A percentile compares a stretch with the other conserved stretches of the same genome.
Evolutionary conservation across 805 yeast species (phyloP).

Genomic region (Torulaspora franciscae): DNA sequence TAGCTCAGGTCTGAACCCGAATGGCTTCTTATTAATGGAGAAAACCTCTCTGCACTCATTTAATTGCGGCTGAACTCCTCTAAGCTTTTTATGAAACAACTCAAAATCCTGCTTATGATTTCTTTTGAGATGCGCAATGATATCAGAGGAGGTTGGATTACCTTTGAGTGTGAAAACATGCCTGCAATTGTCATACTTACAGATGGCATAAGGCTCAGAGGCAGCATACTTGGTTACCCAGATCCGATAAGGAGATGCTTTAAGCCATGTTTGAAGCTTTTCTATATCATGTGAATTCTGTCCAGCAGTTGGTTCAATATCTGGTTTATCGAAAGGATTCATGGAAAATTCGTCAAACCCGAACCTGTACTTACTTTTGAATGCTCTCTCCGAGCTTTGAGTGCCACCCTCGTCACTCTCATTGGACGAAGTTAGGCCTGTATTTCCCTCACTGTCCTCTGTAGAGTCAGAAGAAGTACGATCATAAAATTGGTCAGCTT

Average conservation of each 20-base stretch:
- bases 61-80: conserved; percentile 9
- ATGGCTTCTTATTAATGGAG: conserved; percentile 9
- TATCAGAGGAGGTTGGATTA: conserved; percentile 14
- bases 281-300: conserved; percentile 4
- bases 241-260: conserved; percentile 14
- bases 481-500: conserved; percentile 2
- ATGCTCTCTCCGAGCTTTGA: conserved; percentile 1
- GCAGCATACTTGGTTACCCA: conserved; percentile 17
- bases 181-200: conserved; percentile 14
- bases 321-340: conserved; percentile 14
- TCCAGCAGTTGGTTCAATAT: conserved; percentile 3
- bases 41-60: conserved; percentile 1
- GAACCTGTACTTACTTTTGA: conserved; percentile 11
- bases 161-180: conserved; percentile 12
- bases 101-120: conserved; percentile 14
- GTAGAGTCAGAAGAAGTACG: not conserved
- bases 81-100: conserved; percentile 8
- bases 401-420: not conserved
- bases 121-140: conserved; percentile 13
- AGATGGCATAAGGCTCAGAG: conserved; percentile 12
- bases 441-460: conserved; percentile 1
- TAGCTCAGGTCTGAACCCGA: conserved; percentile 11
- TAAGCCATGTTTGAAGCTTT: conserved; percentile 15
- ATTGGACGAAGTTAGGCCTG: not conserved
- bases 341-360: conserved; percentile 13